These are phyloP conservation scores for Rhynchosporium secalis DNA, from an alignment of 2,329 filamentous ascomycete genomes.

Conservation along the genomic window DNA sequence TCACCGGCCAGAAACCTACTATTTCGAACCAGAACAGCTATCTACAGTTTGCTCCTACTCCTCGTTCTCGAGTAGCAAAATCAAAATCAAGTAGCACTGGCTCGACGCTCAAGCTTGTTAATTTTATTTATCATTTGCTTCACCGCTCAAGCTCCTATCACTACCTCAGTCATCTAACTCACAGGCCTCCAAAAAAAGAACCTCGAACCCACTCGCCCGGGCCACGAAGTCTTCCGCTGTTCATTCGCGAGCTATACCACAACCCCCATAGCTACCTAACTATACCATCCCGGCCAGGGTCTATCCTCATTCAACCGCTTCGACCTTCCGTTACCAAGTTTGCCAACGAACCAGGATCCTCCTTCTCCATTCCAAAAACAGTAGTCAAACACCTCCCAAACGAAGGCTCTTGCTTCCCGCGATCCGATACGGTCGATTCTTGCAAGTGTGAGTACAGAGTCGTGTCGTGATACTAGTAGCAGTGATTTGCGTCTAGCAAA, in stretches of 20 bases:
- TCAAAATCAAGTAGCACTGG: background rate
- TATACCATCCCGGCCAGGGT: background rate
- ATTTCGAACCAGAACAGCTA: background rate
- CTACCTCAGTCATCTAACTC: background rate
- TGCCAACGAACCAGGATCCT: background rate
- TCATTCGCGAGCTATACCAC: conserved; percentile 1
- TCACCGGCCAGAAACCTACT: no score
- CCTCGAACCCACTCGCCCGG: background rate
- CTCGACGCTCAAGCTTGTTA: background rate
- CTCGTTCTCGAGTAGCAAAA: no score
- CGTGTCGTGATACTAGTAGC: background rate
- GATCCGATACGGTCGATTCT: background rate
- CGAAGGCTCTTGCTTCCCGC: background rate
- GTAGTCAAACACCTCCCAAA: conserved; percentile 13
- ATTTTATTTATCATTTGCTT: background rate
- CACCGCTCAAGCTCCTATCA: background rate
- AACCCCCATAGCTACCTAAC: background rate
- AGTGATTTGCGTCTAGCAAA: no score
- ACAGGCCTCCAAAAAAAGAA: background rate
- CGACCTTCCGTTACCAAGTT: background rate
- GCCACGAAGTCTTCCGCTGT: background rate
- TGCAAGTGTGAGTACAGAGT: background rate
- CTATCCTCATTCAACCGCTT: background rate
- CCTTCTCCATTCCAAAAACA: conserved; percentile 4
- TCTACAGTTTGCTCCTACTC: background rate